Base-by-base conservation (phyloP, 495 filamentous ascomycete species). In the Parmelia sp. region DNA sequence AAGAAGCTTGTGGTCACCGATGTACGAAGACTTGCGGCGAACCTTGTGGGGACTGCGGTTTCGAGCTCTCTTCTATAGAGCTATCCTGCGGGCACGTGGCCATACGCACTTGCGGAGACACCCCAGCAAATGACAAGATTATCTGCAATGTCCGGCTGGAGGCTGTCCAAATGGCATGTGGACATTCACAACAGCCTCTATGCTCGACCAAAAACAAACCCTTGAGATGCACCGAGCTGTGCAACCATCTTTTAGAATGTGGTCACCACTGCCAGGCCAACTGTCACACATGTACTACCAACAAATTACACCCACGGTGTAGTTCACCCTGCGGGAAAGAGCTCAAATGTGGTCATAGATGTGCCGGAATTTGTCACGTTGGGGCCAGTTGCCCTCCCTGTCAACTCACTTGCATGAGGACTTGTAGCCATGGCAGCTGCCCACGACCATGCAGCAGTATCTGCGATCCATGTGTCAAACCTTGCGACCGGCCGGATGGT, bases 21-120 rank as follows among this genome's bases (percentile, higher is more conserved):
- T 90, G 87, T 66, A 77, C 73, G 0, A 76, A 73, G 49, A 62
- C 65, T 9, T 90, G 88, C 59, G 83, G 86, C 6, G 76, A 85
- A 12, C 49, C 63, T n/a, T 74, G 72, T 55, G 71, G 66, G 60
- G 65, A 74, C 51, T 88, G 84, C 67, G 44, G 64, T 12, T 67
- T 72, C 21, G 33, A 58, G 6, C 65, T 87, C 14, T 25, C 66
- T 5, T 63, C 75, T 47, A 68, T 82, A 4, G n/a, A 25, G 12
- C 71, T 89, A 23, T 74, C 78, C 2, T 90, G 87, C 67, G 84
- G 81, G 2, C 87, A 90, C 63, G 51, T 66, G n/a, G 56, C 61
- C 12, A 63, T 71, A 0, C 66, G 83, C 27, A 57, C 44, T 12
- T 90, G 86, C 68, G 72, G 72, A 59, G 70, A 77, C 58, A 65